Evolutionary conservation across 2,329 filamentous ascomycete genomes (phyloP), one percentile per base, ranked within the genome.

Genomic region (Penicillium freii): DNA sequence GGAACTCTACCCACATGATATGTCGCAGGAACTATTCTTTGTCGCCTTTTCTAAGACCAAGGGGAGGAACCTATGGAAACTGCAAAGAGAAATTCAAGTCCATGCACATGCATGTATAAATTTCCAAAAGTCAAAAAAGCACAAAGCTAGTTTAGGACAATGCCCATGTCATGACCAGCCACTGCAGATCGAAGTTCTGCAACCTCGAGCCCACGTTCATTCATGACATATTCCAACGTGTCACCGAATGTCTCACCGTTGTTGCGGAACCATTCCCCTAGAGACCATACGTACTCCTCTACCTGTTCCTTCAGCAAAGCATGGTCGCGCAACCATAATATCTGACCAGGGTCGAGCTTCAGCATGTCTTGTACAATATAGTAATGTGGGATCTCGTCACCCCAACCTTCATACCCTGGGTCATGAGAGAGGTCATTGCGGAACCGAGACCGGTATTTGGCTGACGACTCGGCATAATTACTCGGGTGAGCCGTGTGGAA

Each of bases 351-450:
- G 57, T 86, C 81, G 38, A 87, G 74, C 70, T 87, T 87, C 71
- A 87, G 75, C 80, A 86, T 85, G 60, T 87, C 84, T 63, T 87
- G 82, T 4, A 87, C 80, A 6, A 87, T 76, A 62, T 87, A 87
- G 68, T 87, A 87, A 60, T 87, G 84, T 15, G 78, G 76, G 49
- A 86, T 83, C 54, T 86, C 84, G 63, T 87, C 84, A 31, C 84
- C 84, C 84, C 84, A 87, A 25, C 84, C 84, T 69, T 86, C 83
- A n/a, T 76, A 74, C 8, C 81, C 82, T 4, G 81, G 75, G 31
- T 84, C 81, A 57, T 83, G 80, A 60, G 74, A 76, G 3, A 78
- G 68, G 43, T 80, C 78, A 23, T 78, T 73, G 5, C 75, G 76
- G 59, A 80, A 80, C 61, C 80, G 79, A 38, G 77, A 75, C 43